Conservation (phyloP, 2,329 filamentous ascomycete genomes). For the Myriosclerotinia curreyana region DNA sequence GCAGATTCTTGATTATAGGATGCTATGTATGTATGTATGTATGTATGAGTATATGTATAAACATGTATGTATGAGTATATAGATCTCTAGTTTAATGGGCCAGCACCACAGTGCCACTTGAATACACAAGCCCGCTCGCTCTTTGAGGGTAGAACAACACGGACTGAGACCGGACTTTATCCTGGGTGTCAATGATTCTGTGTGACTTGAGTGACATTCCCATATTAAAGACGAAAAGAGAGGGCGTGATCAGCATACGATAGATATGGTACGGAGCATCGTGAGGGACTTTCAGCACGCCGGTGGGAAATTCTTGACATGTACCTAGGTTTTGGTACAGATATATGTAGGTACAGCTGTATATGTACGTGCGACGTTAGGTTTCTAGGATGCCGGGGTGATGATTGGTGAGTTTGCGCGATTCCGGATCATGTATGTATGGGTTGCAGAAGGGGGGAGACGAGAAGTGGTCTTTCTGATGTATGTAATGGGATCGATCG, state of each 20-base stretch:
- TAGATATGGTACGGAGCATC: neutral
- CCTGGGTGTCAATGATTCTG: neutral
- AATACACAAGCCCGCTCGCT: neutral
- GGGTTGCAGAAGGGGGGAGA: slow-evolving; percentile 10
- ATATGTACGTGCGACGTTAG: slow-evolving; percentile 7
- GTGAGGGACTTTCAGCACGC: neutral
- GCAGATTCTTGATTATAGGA: slow-evolving; percentile 1
- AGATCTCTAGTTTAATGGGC: neutral
- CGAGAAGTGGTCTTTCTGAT: slow-evolving; percentile 13
- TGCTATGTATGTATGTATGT: neutral
- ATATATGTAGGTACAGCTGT: neutral
- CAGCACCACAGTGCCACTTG: neutral
- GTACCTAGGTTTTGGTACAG: neutral
- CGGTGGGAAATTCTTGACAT: neutral
- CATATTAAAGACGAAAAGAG: slow-evolving; percentile 4
- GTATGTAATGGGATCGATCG: slow-evolving; percentile 20
- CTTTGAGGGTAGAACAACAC: neutral
- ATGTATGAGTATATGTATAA: no score
- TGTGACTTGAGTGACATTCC: slow-evolving; percentile 10
- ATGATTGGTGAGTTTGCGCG: slow-evolving; percentile 6
- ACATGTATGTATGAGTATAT: neutral
- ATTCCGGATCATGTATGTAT: neutral
- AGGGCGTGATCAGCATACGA: neutral
- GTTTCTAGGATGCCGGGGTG: slow-evolving; percentile 1
- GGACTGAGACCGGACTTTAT: neutral